phyloP scores from a whole-genome alignment of 257 asterid species.

The Fraxinus anomala region DNA sequence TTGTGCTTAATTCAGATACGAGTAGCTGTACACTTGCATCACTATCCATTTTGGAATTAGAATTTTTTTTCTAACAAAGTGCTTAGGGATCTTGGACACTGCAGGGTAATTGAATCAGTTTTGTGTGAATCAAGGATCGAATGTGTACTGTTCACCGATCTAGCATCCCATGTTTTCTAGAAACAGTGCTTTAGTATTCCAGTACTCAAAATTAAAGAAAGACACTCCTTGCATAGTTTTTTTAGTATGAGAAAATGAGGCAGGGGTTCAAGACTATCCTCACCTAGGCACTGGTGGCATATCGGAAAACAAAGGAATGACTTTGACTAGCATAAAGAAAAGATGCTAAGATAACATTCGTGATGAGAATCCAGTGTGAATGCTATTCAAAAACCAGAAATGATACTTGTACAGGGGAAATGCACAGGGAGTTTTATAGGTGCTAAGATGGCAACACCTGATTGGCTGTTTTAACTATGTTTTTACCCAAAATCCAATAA shows the following conservation, averaged over 20 bases:
- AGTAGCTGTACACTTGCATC: not conserved
- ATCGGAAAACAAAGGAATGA: not conserved
- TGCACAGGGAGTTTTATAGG: too few species aligned
- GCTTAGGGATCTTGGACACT: slow-evolving; percentile 13
- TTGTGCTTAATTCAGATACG: slow-evolving; percentile 12
- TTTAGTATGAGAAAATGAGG: not conserved
- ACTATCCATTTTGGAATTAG: not conserved
- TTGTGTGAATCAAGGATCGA: not conserved
- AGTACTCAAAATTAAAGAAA: not conserved
- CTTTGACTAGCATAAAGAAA: not conserved
- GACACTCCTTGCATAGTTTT: not conserved
- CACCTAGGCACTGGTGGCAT: not conserved
- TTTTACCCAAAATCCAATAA: too few species aligned
- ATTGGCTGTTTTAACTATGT: too few species aligned
- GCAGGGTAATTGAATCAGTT: slow-evolving; percentile 6
- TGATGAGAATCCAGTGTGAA: not conserved
- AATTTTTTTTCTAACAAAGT: not conserved
- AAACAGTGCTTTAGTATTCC: not conserved
- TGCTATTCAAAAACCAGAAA: not conserved
- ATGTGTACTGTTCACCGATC: slow-evolving; percentile 5
- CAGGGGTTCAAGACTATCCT: not conserved
- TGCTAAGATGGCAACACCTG: too few species aligned
- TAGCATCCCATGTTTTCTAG: slow-evolving; percentile 11
- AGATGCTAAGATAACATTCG: not conserved
- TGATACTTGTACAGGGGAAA: too few species aligned